These are phyloP conservation scores for Camellia japonica DNA, from an alignment of 148 eudicot species.

Conservation along the genomic window DNA sequence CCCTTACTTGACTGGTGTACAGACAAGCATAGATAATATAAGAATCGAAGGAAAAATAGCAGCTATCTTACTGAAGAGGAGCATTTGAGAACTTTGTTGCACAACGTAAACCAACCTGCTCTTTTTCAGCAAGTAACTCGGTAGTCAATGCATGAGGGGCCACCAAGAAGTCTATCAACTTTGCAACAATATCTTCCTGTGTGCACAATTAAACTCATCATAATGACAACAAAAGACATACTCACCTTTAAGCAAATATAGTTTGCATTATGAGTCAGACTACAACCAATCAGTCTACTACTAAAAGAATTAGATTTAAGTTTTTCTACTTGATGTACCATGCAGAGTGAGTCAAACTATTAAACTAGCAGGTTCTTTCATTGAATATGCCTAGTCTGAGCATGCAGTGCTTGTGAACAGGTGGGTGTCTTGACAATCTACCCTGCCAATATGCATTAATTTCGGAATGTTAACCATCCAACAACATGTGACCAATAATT, in stretches of 20 bases:
- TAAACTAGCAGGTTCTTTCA: background rate
- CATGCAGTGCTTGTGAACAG: background rate
- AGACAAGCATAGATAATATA: conserved; percentile 16
- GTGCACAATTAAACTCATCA: conserved; percentile 5
- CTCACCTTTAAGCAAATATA: background rate
- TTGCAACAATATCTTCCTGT: conserved; percentile 80
- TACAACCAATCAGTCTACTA: background rate
- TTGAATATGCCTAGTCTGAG: background rate
- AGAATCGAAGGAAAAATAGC: background rate
- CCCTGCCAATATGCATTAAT: background rate
- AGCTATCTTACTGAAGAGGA: background rate
- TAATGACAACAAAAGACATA: background rate
- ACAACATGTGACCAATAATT: background rate
- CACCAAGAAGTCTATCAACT: conserved; percentile 81
- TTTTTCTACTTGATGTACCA: background rate
- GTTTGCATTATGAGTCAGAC: background rate
- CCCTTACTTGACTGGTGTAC: conserved; percentile 51
- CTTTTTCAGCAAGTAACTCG: conserved; percentile 76
- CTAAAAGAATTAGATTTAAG: background rate
- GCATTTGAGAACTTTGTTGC: background rate
- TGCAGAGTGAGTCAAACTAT: background rate
- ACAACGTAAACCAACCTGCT: conserved; percentile 53
- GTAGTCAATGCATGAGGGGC: conserved; percentile 84
- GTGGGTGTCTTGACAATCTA: background rate
- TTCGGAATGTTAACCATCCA: background rate